phyloP scores from a whole-genome alignment of 768 basidiomycete species.

The Pholiota molesta region DNA sequence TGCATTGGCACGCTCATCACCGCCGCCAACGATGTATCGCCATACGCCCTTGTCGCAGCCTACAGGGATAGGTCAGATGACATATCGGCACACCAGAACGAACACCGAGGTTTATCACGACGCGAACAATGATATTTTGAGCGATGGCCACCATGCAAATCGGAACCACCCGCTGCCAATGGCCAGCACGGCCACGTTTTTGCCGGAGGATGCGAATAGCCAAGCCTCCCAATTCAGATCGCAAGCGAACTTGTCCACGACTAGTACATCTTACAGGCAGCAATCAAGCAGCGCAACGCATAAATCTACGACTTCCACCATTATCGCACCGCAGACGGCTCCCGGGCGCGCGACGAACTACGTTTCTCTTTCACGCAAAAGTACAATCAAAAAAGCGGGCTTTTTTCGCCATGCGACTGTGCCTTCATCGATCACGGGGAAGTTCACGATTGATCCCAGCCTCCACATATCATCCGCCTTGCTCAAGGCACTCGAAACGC shows the following conservation, averaged over 20 bases:
- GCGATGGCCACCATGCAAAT: background rate
- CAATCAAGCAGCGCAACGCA: background rate
- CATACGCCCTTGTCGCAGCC: slow-evolving; percentile 7
- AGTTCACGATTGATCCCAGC: slow-evolving; percentile 43
- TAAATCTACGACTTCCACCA: background rate
- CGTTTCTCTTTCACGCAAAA: slow-evolving; percentile 34
- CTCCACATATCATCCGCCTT: slow-evolving; percentile 40
- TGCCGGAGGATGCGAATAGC: background rate
- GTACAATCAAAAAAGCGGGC: slow-evolving; percentile 22
- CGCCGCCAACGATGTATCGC: slow-evolving; percentile 2
- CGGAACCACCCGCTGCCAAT: background rate
- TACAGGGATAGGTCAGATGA: slow-evolving; percentile 5
- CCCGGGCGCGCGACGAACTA: slow-evolving; percentile 29
- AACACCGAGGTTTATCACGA: background rate
- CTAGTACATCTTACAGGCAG: background rate
- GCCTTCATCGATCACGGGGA: slow-evolving; percentile 33
- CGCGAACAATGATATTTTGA: background rate
- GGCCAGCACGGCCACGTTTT: slow-evolving; percentile 6
- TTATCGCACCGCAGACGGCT: background rate
- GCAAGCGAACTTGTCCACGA: background rate
- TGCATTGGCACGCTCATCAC: background rate
- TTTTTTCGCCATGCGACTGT: slow-evolving; percentile 14
- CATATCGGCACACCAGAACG: background rate
- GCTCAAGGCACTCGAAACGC: slow-evolving; percentile 30
- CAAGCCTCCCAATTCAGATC: slow-evolving; percentile 1